These are phyloP conservation scores for Populus hybrid DNA, from an alignment of 441 rosid genomes.

Conservation along the genomic window DNA sequence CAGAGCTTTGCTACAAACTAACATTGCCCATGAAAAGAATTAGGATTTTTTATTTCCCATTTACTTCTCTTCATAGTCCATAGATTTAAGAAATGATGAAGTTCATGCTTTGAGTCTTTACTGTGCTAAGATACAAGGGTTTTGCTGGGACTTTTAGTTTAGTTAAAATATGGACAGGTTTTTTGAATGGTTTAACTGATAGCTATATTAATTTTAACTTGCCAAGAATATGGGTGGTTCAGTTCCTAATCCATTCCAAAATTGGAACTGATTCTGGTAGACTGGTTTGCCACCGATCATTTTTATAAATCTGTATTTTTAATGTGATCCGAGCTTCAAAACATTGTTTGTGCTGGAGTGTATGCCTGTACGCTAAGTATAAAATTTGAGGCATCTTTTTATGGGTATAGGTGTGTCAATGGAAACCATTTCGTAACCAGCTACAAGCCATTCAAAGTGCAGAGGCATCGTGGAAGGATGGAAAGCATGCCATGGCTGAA, in stretches of 20 bases:
- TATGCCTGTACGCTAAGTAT: background rate
- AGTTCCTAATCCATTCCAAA: background rate
- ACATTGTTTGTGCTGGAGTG: background rate
- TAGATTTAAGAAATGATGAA: background rate
- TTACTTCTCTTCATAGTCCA: background rate
- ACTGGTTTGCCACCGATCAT: background rate
- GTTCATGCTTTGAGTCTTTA: background rate
- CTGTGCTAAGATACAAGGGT: background rate
- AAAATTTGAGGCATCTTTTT: background rate
- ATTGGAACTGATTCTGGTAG: background rate
- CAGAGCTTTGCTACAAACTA: background rate
- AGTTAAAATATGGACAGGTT: background rate
- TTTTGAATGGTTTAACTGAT: background rate
- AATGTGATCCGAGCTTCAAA: background rate
- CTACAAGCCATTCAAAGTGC: background rate
- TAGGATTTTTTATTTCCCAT: background rate
- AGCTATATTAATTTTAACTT: background rate
- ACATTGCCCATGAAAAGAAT: background rate
- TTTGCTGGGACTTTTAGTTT: background rate
- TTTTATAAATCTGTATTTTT: background rate
- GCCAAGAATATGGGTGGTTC: background rate
- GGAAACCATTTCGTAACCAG: background rate
- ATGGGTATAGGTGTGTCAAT: constrained; percentile 10
- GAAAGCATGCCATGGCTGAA: background rate
- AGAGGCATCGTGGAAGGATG: background rate